Evolutionary conservation across 116 monocot species (phyloP), one percentile per base, ranked within the genome.

Genomic region (Thalassia testudinum): DNA sequence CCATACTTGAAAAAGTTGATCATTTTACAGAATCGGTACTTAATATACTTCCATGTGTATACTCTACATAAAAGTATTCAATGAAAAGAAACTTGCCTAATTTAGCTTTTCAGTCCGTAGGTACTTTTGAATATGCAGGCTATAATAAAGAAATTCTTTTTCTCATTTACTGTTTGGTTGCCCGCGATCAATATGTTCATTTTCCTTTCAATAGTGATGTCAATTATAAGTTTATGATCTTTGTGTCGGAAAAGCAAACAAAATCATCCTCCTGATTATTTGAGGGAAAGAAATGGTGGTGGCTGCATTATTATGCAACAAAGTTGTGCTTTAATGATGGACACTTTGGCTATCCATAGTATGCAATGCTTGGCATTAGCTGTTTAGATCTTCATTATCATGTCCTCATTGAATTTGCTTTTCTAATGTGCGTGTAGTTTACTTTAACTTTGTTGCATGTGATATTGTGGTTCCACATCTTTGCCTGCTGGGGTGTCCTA

Each of bases 21-120:
- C 77, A 55, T 26, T 92, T 82, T 72, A 92, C 92, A 12, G 68
- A 79, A 45, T 82, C 77, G 92, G 92, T 79, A 49, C 10, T 34
- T 34, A 10, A 34, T 34, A 34, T 34, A 5, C 30, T 34, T 10
- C 6, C 30, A 5, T 34, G 30, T 34, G 30, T 3, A 34, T 10
- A n/a, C 10, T 34, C 3, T 34, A 34, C 30, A 5, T 34, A 10
- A 5, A 34, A 34, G 10, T 34, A 34, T 5, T 34, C 30, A 5
- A 34, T 34, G 30, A 34, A 34, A 10, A 5, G 30, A 34, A 10
- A 5, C 30, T 34, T 34, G 10, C 30, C 30, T 34, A 10, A 34
- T 3, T 34, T 34, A 5, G 3, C 10, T 34, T 34, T 10, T 34
- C 30, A 34, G 30, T 34, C 10, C 30, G 3, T 10, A 5, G 30